phyloP scores from a whole-genome alignment of 306 rosid genomes.

The Bauhinia variegata region DNA sequence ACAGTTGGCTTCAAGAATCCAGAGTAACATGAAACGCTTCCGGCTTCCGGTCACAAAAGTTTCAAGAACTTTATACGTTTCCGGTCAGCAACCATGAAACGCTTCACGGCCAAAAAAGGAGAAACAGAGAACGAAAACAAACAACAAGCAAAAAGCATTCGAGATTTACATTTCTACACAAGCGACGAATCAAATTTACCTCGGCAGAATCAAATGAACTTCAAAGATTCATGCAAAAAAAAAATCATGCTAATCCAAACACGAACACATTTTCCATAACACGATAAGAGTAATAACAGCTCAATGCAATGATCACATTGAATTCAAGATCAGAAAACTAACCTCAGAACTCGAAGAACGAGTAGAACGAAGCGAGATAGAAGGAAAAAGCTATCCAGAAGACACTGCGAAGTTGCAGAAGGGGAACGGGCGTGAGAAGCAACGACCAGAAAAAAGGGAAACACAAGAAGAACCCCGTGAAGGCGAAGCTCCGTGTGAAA shows the following conservation, averaged over 20 bases:
- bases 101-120: background rate
- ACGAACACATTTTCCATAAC: background rate
- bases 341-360: background rate
- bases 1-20: background rate
- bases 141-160: conserved; percentile 14
- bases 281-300: background rate
- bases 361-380: background rate
- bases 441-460: too few relatives aligned
- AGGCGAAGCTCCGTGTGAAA: too few relatives aligned
- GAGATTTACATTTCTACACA: background rate
- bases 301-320: background rate
- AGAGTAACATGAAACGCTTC: too few relatives aligned
- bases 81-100: background rate
- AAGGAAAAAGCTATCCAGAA: too few relatives aligned
- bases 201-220: background rate
- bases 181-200: background rate
- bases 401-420: background rate
- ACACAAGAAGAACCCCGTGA: too few relatives aligned
- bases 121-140: background rate
- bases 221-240: conserved; percentile 3
- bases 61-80: background rate
- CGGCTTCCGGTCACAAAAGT: too few relatives aligned
- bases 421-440: too few relatives aligned
- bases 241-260: background rate
- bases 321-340: conserved; percentile 24